phyloP scores from a whole-genome alignment of 257 asterid genomes.

The Solanum ossicruentum region DNA sequence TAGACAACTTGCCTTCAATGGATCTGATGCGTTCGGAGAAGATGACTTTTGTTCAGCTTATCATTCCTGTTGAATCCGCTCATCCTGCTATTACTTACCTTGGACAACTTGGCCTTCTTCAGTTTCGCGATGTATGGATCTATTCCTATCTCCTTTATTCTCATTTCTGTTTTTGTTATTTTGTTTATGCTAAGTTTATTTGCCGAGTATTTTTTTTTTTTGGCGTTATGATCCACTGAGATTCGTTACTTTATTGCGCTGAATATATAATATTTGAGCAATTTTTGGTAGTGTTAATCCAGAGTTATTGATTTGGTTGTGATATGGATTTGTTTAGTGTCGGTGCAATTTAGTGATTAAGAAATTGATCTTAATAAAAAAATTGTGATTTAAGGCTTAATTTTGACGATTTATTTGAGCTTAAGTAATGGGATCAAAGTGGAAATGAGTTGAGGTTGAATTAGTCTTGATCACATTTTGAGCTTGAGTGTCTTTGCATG shows the following conservation, averaged over 20 bases:
- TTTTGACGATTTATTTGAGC: neutral
- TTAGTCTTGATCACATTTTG: neutral
- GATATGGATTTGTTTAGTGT: neutral
- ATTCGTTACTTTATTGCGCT: neutral
- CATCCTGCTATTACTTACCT: constrained; percentile 91
- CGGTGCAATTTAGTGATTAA: neutral
- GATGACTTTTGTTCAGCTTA: constrained; percentile 87
- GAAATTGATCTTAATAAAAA: neutral
- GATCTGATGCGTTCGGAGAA: constrained; percentile 99
- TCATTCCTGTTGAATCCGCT: constrained; percentile 91
- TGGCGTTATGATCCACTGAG: neutral
- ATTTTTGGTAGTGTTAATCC: neutral
- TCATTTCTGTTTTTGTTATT: neutral
- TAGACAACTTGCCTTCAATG: constrained; percentile 64
- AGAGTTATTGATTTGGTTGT: neutral
- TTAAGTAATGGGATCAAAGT: neutral
- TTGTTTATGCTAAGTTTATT: neutral
- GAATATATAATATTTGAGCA: neutral
- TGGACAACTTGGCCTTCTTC: constrained; percentile 90
- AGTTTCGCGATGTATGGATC: constrained; percentile 76
- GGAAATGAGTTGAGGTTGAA: neutral
- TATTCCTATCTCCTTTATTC: neutral
- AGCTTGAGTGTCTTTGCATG: neutral
- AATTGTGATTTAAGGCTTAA: neutral
- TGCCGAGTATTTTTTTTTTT: neutral